Percentiles rank a stretch among this genome's conserved stretches.
Evolutionary conservation across 345 rosid genomes (phyloP).

Genomic region (Schrenkiella parvula): DNA sequence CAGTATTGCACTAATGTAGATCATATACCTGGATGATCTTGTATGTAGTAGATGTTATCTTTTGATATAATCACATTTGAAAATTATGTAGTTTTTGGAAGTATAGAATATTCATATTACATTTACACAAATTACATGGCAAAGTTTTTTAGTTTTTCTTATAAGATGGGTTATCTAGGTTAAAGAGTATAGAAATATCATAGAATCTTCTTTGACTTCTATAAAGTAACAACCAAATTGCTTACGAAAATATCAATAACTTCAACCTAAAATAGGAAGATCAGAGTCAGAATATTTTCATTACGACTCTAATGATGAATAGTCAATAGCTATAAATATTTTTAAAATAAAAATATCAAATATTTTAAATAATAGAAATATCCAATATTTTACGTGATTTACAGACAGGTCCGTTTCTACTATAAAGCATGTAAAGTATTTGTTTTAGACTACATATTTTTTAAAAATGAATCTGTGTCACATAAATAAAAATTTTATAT

Average conservation of each 20-base stretch:
- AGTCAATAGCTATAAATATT: no score
- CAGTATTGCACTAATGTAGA: background rate
- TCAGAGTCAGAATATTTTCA: no score
- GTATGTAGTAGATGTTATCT: background rate
- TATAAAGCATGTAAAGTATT: no score
- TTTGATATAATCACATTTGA: background rate
- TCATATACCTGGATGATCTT: background rate
- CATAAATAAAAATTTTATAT: no score
- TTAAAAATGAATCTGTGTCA: no score
- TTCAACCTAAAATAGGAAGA: no score
- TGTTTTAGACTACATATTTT: no score
- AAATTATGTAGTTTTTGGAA: background rate
- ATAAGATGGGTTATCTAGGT: background rate
- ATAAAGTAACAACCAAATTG: constrained; percentile 11
- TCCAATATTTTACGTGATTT: no score
- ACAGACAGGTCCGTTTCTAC: no score
- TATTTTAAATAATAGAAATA: no score
- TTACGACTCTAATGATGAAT: no score
- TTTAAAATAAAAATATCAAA: no score
- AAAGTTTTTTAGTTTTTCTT: background rate
- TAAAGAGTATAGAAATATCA: background rate
- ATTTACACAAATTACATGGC: background rate
- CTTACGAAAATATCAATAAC: background rate
- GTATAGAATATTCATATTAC: background rate
- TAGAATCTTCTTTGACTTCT: constrained; percentile 23